Evolutionary conservation across 1,284 basidiomycete species (phyloP), one percentile per base, ranked within the genome.

Genomic region (Irpex rosettiformis): DNA sequence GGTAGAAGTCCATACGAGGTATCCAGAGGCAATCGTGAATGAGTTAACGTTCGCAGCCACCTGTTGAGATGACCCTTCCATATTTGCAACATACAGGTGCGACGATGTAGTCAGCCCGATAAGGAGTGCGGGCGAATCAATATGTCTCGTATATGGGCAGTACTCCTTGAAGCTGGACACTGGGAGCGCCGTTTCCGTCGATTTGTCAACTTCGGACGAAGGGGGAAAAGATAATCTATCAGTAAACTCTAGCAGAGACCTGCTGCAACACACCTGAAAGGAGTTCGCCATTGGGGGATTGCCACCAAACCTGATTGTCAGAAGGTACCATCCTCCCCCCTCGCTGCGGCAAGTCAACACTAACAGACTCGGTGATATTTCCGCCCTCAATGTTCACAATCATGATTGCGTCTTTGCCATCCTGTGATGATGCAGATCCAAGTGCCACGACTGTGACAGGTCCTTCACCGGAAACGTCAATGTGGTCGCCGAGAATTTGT

Each of bases 1-100:
- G 3, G 85, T 86, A 0, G 93, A 94, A 1, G 93, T 95, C 75
- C 87, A 97, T 49, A 97, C 88, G 30, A 98, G 75, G 70, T 94
- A 95, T 13, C 85, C 83, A 5, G 89, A 84, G 0, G 91, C 87
- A n/a, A 92, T 64, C 0, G 83, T 81, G 73, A 96, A 94, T 0
- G 96, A 98, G 22, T 86, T 96, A 21, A 79, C 86, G 60, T 87
- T 88, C 2, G 79, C 73, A 1, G 89, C 83, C 2, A 90, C 62
- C 27, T 73, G 62, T 63, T 65, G 69, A 0, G 60, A 28, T 4
- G 60, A 40, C 5, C 59, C 58, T n/a, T 57, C 37, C 8, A 64
- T 67, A 25, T 67, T 67, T 3, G 78, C 73, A 47, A 82, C 77
- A 60, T 82, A 80, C 2, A 95, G 74, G 65, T 86, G 89, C 2